These are phyloP conservation scores for Rhodocollybia butyracea DNA, from an alignment of 768 basidiomycete species.

Conservation along the genomic window DNA sequence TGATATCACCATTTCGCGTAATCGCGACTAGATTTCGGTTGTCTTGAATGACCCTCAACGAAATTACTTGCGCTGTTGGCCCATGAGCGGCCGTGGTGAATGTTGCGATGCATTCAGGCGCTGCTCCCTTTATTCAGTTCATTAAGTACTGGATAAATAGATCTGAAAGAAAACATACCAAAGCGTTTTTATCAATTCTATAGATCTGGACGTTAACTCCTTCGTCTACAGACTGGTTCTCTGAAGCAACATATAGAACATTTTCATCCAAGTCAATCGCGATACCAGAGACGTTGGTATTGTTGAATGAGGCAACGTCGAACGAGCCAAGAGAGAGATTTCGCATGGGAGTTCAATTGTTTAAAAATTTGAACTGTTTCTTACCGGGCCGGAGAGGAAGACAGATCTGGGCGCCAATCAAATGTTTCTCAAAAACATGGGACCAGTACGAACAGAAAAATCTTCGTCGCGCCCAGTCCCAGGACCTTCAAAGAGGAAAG, in stretches of 20 bases:
- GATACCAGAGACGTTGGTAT: constrained; percentile 39
- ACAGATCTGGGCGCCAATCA: too few species aligned
- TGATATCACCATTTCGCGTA: constrained; percentile 80
- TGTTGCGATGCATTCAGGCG: constrained; percentile 29
- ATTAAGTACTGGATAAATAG: not conserved
- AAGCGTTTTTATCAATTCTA: constrained; percentile 30
- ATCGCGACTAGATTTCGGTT: constrained; percentile 63
- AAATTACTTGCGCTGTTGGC: constrained; percentile 46
- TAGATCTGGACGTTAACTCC: constrained; percentile 60
- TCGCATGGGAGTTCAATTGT: constrained; percentile 29
- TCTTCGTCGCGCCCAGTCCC: constrained; percentile 11
- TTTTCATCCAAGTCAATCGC: constrained; percentile 66
- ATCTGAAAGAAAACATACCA: not conserved
- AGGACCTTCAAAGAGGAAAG: constrained; percentile 23
- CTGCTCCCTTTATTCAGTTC: not conserved
- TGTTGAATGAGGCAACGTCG: constrained; percentile 17
- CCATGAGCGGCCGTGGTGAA: constrained; percentile 32
- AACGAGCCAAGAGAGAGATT: constrained; percentile 48
- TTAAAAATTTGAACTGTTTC: too few species aligned
- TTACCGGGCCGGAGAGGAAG: too few species aligned
- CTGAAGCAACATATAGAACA: constrained; percentile 55
- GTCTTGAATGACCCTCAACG: constrained; percentile 71
- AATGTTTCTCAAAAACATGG: constrained; percentile 14
- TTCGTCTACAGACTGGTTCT: constrained; percentile 40
- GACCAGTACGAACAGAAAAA: constrained; percentile 13